Percentiles rank a stretch among this genome's conserved stretches.
Evolutionary conservation across 352 stramenopile species (phyloP).

Genomic region (Pythium rishiriense): DNA sequence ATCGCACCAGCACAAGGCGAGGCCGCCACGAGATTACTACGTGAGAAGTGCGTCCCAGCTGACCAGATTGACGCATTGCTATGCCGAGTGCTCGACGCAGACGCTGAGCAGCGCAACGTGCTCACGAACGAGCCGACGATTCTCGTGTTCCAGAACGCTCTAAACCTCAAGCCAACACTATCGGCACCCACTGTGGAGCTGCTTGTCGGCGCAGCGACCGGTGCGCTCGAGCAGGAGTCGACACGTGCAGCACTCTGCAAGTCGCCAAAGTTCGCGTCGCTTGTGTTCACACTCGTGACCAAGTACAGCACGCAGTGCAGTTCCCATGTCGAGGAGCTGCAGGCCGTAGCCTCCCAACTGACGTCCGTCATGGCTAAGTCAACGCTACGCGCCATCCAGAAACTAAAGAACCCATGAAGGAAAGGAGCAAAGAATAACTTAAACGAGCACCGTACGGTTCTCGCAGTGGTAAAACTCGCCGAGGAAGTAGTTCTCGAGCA

Average conservation of each 20-base stretch:
- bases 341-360: constrained; percentile 14
- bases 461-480: constrained; percentile 68
- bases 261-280: constrained; percentile 32
- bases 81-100: constrained; percentile 25
- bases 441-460: constrained; percentile 34
- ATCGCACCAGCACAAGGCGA: constrained; percentile 62
- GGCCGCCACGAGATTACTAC: constrained; percentile 66
- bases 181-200: constrained; percentile 43
- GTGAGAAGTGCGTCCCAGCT: constrained; percentile 41
- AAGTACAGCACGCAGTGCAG: constrained; percentile 28
- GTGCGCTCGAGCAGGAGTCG: constrained; percentile 4
- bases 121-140: constrained; percentile 66
- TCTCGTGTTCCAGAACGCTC: constrained; percentile 72
- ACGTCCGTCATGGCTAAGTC: constrained; percentile 29
- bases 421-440: neutral
- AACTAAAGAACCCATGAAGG: constrained; percentile 39
- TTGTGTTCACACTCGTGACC: constrained; percentile 34
- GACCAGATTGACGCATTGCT: constrained; percentile 60
- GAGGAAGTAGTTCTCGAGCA: constrained; percentile 60
- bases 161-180: constrained; percentile 62
- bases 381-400: constrained; percentile 54
- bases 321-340: constrained; percentile 22
- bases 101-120: neutral
- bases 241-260: constrained; percentile 12
- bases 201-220: neutral